phyloP scores from a whole-genome alignment of 176 grass and related monocot genomes.

The Otatea glauca region DNA sequence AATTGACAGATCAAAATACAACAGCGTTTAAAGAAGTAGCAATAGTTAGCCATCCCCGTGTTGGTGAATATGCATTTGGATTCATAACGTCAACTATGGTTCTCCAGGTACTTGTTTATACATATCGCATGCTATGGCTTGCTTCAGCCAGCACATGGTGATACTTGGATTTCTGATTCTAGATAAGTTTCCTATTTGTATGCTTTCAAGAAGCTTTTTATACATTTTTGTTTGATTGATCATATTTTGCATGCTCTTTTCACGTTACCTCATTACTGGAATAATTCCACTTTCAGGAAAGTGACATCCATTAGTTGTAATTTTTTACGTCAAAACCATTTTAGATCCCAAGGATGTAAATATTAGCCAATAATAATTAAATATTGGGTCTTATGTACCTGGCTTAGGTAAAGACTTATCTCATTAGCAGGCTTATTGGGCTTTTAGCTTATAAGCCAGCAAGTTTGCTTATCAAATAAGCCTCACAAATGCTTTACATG shows the following conservation, averaged over 20 bases:
- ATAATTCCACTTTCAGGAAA: neutral
- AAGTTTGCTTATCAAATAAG: conserved; percentile 16
- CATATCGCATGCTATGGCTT: neutral
- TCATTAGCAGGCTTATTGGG: neutral
- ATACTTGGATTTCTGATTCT: neutral
- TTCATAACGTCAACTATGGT: conserved; percentile 88
- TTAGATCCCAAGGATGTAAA: conserved; percentile 6
- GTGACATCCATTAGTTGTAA: neutral
- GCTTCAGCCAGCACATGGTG: conserved; percentile 8
- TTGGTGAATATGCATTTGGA: conserved; percentile 99
- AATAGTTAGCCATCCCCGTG: conserved; percentile 89
- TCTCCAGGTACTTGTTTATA: conserved; percentile 78
- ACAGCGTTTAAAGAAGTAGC: conserved; percentile 97
- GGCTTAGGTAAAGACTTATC: neutral
- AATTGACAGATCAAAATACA: conserved; percentile 92
- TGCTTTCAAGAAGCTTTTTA: neutral
- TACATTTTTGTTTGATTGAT: neutral
- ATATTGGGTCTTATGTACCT: neutral
- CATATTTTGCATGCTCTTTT: conserved; percentile 15
- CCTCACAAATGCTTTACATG: neutral
- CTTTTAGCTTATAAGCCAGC: neutral
- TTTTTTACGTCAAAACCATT: neutral
- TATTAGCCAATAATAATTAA: neutral
- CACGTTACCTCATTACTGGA: neutral
- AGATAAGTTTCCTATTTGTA: neutral